These are phyloP conservation scores for Fusarium sp. DNA, from an alignment of 2,329 filamentous ascomycete species.

Conservation along the genomic window DNA sequence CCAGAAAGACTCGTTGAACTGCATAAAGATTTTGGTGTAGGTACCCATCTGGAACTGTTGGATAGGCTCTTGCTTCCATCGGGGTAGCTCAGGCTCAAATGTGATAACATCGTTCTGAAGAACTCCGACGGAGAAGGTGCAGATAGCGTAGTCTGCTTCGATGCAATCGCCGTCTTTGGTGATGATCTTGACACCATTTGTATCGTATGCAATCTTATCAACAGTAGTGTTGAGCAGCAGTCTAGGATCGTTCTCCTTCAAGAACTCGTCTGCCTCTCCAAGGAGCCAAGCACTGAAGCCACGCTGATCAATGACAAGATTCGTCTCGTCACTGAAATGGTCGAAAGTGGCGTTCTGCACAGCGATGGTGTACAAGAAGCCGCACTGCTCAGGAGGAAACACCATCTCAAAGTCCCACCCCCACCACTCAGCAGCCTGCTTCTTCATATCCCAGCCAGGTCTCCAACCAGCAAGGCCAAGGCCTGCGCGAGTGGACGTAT, in stretches of 20 bases:
- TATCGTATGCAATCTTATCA: conserved; percentile 64
- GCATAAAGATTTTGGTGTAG: conserved; percentile 80
- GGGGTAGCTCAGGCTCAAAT: conserved; percentile 70
- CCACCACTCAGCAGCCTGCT: conserved; percentile 72
- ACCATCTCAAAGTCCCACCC: conserved; percentile 70
- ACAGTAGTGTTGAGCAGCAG: conserved; percentile 70
- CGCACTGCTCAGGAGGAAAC: conserved; percentile 66
- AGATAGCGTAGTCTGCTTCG: conserved; percentile 71
- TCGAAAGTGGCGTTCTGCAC: conserved; percentile 72
- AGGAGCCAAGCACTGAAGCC: conserved; percentile 71
- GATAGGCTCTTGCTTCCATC: conserved; percentile 74
- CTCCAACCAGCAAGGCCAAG: conserved; percentile 73
- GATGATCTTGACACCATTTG: conserved; percentile 64
- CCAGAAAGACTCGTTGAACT: conserved; percentile 78
- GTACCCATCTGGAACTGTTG: conserved; percentile 76
- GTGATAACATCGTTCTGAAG: conserved; percentile 70
- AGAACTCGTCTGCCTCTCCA: conserved; percentile 68
- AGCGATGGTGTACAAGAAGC: conserved; percentile 66
- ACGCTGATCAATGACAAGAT: conserved; percentile 70
- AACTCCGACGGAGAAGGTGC: conserved; percentile 76
- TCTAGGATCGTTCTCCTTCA: conserved; percentile 65
- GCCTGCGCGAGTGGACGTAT: conserved; percentile 69
- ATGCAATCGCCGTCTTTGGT: conserved; percentile 68
- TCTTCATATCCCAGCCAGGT: conserved; percentile 64
- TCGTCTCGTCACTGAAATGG: conserved; percentile 71